Evolutionary conservation across 1,139 yeast genomes (phyloP), one percentile per base, ranked within the genome.

Genomic region (Kodamaea arcana): DNA sequence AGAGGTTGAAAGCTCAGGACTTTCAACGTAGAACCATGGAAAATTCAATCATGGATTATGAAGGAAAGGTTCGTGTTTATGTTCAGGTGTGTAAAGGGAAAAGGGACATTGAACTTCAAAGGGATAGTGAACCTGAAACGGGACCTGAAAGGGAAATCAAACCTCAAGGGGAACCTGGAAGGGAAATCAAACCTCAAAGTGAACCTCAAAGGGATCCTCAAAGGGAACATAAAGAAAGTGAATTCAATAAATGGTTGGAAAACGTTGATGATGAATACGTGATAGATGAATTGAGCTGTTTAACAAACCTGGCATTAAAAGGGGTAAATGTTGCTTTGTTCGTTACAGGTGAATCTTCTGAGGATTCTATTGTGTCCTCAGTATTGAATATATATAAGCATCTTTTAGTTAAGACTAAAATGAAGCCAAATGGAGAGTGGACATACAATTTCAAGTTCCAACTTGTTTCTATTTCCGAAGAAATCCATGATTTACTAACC

Each of bases 11-110:
- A 3, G 47, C 52, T 13, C 60, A 62, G 36, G 52, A 54, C 9
- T 34, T 36, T 3, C 62, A 61, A 36, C 42, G 72, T 42, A 57
- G 72, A 39, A 60, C 65, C 7, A 54, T 78, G 26, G 79, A 77
- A 47, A 72, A 75, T 44, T 64, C 78, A 2, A 77, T 78, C 7
- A 69, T 75, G 60, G 72, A 75, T 30, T 52, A 67, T 31, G 59
- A 63, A 34, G 69, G 69, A 0, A 62, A 58, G 31, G 35, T 56
- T 11, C 47, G 76, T 28, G 65, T 65, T 0, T 67, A 64, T 40
- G 42, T 37, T 4, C 30, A 28, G 10, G 15, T 25, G 2, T 16
- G 37, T 17, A 37, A 33, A n/a, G n/a, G n/a, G n/a, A n/a, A n/a
- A n/a, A n/a, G n/a, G n/a, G n/a, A n/a, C n/a, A n/a, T n/a, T n/a